Conservation (phyloP, 78 protist genomes). For the Diacronema lutheri region DNA sequence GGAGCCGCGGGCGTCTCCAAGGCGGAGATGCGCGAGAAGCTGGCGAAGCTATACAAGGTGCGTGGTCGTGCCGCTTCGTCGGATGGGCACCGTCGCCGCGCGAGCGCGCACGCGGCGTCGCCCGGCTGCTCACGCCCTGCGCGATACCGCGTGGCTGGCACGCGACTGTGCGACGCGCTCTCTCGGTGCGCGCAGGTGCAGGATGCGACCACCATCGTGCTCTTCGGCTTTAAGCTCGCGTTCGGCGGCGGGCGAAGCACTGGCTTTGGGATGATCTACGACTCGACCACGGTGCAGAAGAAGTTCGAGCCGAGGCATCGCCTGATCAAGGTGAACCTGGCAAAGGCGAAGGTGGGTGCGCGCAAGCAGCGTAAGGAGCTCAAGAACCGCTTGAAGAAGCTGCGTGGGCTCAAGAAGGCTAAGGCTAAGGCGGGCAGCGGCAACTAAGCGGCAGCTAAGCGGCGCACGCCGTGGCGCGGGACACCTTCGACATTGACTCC, state of each 20-base stretch:
- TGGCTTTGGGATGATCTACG: conserved; percentile 96
- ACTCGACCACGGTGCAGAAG: conserved; percentile 65
- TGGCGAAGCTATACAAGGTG: conserved; percentile 88
- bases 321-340: conserved; percentile 53
- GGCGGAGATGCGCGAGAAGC: conserved; percentile 72
- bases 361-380: conserved; percentile 93
- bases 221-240: conserved; percentile 86
- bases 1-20: conserved; percentile 83
- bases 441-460: conserved; percentile 24
- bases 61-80: no score
- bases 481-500: no score
- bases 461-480: no score
- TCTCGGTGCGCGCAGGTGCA: conserved; percentile 15
- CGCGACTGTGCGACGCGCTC: not conserved
- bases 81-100: no score
- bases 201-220: conserved; percentile 69
- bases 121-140: not conserved
- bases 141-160: no score
- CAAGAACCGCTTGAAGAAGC: conserved; percentile 93
- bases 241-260: conserved; percentile 97
- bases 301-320: conserved; percentile 89
- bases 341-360: conserved; percentile 48
- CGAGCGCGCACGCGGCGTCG: no score
- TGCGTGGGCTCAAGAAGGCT: conserved; percentile 75
- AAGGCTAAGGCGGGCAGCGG: conserved; percentile 24